Evolutionary conservation across 352 stramenopile genomes (phyloP).

Genomic region (Phytophthora macrochlamydospora): DNA sequence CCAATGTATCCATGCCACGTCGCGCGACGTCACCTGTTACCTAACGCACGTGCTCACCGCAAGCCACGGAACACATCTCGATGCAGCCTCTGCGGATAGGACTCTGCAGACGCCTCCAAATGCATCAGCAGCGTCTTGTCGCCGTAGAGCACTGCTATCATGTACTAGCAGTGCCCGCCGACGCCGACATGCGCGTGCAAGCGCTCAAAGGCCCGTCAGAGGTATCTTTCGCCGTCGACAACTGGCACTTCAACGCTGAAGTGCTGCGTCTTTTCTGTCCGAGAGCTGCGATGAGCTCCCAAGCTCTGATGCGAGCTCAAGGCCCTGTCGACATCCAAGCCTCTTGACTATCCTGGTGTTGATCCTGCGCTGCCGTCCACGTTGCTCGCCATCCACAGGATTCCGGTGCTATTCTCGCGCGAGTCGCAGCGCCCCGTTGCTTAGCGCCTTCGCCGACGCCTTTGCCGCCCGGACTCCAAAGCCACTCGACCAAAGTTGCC

Average conservation of each 20-base stretch:
- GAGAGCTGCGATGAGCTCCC: too few species aligned
- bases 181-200: too few species aligned
- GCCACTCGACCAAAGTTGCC: background rate
- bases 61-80: background rate
- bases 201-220: too few species aligned
- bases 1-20: background rate
- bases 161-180: too few species aligned
- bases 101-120: background rate
- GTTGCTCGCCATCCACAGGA: background rate
- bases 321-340: too few species aligned
- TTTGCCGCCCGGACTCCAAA: background rate
- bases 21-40: background rate
- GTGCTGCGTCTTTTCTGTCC: too few species aligned
- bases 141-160: too few species aligned
- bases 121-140: too few species aligned
- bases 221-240: too few species aligned
- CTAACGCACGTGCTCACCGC: background rate
- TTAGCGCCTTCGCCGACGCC: background rate
- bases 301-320: too few species aligned
- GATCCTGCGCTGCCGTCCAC: background rate
- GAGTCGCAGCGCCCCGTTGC: background rate
- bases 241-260: too few species aligned
- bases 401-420: background rate
- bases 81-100: background rate
- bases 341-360: background rate